Evolutionary conservation across 75 land plant species (phyloP), one percentile per base, ranked within the genome.

Genomic region (Pinus albicaulis): DNA sequence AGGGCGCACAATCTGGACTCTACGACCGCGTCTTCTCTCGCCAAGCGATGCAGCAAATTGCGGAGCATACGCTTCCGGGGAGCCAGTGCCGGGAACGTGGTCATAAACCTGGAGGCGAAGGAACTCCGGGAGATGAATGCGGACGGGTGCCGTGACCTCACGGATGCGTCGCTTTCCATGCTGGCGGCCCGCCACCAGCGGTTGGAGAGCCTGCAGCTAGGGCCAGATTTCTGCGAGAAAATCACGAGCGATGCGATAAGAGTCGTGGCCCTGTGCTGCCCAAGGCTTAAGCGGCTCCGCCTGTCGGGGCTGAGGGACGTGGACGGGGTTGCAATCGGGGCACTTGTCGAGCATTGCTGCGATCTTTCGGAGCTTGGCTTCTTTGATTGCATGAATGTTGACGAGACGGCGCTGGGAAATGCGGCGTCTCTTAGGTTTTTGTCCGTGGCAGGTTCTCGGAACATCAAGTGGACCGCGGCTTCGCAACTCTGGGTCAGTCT

Each of bases 141-240:
- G 11, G 98, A 95, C 65, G 75, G 65, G 60, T 98, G 99, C 82
- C 76, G 89, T 25, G 89, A 91, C 56, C 86, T 98, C 38, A 89
- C 91, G 23, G 99, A 98, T 78, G 93, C 99, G 1, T 84, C 96
- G 1, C 82, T 98, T 0, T 90, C 89, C 13, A 91, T 92, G 75
- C 71, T 98, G 74, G 99, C 86, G 7, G 98, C 99, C 7, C 85
- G 95, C 5, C 99, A 98, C 81, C 92, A 88, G 63, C 56, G 34
- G 11, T 88, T 98, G 11, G 96, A 98, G 83, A 81, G 87, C 77
- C 90, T 98, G 26, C 96, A 95, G 72, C 82, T 98, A 20, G 99
- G 98, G 3, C 92, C 96, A 1, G 98, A 98, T 66, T 86, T 87
- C 28, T 93, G 93, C 76, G 99, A 95, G 22, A 78, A 86, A 74